Evolutionary conservation across 2,329 filamentous ascomycete species (phyloP).

Genomic region (Colletotrichum siamense): DNA sequence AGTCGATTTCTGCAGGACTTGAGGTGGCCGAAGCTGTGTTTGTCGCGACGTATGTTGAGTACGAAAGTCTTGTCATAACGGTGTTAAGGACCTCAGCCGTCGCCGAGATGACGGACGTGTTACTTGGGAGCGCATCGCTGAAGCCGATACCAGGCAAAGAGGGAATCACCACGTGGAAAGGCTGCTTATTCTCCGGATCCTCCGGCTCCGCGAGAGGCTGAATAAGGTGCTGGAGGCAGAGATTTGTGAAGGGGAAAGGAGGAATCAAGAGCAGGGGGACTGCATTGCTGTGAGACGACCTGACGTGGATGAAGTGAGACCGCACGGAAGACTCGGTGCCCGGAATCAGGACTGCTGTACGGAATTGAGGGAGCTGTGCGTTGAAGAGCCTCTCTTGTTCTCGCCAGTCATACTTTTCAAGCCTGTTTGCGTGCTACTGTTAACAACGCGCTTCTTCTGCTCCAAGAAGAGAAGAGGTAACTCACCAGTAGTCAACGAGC

Average conservation of each 20-base stretch:
- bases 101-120: slow-evolving; percentile 52
- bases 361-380: slow-evolving; percentile 65
- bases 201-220: slow-evolving; percentile 59
- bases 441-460: background rate
- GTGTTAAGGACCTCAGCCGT: slow-evolving; percentile 62
- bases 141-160: slow-evolving; percentile 72
- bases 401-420: slow-evolving; percentile 71
- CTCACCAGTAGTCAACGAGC: slow-evolving; percentile 69
- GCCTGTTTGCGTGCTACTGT: slow-evolving; percentile 45
- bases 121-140: slow-evolving; percentile 63
- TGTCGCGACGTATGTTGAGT: slow-evolving; percentile 62
- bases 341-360: slow-evolving; percentile 55
- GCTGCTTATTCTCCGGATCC: slow-evolving; percentile 46
- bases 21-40: slow-evolving; percentile 54
- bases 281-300: slow-evolving; percentile 56
- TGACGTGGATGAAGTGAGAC: slow-evolving; percentile 70
- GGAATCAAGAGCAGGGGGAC: slow-evolving; percentile 70
- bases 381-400: slow-evolving; percentile 65
- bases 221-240: slow-evolving; percentile 63
- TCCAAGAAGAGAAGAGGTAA: background rate
- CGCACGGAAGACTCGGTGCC: slow-evolving; percentile 50
- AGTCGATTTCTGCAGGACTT: slow-evolving; percentile 57
- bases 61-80: slow-evolving; percentile 66
- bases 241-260: slow-evolving; percentile 69
- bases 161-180: slow-evolving; percentile 72